These are phyloP conservation scores for Skeletonema menzelii DNA, from an alignment of 108 stramenopile species.

Conservation along the genomic window DNA sequence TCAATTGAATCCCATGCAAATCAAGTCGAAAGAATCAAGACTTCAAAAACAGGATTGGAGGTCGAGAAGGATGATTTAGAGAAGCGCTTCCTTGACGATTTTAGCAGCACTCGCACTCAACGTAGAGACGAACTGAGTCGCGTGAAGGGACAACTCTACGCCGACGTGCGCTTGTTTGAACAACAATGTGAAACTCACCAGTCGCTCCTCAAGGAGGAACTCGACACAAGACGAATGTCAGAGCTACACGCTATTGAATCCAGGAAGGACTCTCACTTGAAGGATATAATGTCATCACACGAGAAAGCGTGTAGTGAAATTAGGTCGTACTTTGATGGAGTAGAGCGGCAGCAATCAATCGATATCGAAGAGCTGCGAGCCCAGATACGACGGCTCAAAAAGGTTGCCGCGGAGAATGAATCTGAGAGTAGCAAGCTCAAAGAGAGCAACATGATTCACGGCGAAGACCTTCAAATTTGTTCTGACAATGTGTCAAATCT, in stretches of 20 bases:
- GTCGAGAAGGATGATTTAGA: constrained; percentile 14
- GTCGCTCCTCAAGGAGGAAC: constrained; percentile 13
- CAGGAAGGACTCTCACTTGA: constrained; percentile 32
- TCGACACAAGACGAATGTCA: constrained; percentile 16
- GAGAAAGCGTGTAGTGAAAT: constrained; percentile 21
- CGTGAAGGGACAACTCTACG: constrained; percentile 18
- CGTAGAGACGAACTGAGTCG: constrained; percentile 10
- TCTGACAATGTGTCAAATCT: constrained; percentile 26
- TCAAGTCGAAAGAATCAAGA: not conserved
- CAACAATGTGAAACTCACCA: constrained; percentile 27
- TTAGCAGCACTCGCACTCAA: constrained; percentile 7
- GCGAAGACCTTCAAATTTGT: constrained; percentile 22
- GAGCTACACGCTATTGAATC: constrained; percentile 21
- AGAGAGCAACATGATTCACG: constrained; percentile 16
- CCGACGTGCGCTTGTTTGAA: constrained; percentile 20
- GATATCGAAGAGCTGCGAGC: constrained; percentile 42
- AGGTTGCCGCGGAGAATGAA: constrained; percentile 25
- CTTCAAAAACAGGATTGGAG: constrained; percentile 1
- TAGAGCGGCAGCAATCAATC: constrained; percentile 35
- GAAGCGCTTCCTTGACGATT: constrained; percentile 9
- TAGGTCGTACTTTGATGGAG: constrained; percentile 25
- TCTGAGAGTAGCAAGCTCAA: constrained; percentile 15
- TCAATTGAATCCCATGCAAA: not conserved
- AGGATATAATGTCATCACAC: constrained; percentile 31
- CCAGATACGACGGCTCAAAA: constrained; percentile 39